phyloP scores from a whole-genome alignment of 495 filamentous ascomycete genomes.

The Xylaria flabelliformis region DNA sequence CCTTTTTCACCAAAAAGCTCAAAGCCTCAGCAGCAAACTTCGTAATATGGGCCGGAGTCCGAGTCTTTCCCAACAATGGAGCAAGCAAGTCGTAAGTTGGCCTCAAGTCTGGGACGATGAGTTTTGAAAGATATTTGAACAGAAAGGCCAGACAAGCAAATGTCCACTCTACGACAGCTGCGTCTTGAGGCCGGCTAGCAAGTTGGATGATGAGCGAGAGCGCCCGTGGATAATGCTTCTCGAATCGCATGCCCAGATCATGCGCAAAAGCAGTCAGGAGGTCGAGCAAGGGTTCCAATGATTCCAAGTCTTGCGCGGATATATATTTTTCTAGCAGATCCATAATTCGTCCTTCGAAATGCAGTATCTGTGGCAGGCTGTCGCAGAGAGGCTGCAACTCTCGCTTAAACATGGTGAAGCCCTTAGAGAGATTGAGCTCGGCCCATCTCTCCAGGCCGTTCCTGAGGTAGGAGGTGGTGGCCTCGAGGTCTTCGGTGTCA shows the following conservation, averaged over 20 bases:
- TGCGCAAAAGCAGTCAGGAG: conserved; percentile 89
- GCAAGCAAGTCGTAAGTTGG: conserved; percentile 83
- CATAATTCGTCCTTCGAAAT: conserved; percentile 86
- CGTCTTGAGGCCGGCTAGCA: conserved; percentile 55
- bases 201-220: conserved; percentile 69
- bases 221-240: conserved; percentile 78
- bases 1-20: conserved; percentile 91
- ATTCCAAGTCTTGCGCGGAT: conserved; percentile 71
- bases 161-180: conserved; percentile 93
- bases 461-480: conserved; percentile 78
- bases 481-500: conserved; percentile 73
- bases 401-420: conserved; percentile 74
- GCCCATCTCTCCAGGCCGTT: conserved; percentile 84
- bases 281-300: conserved; percentile 83
- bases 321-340: conserved; percentile 78
- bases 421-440: conserved; percentile 85
- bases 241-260: conserved; percentile 87
- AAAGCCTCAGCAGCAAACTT: conserved; percentile 94
- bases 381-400: conserved; percentile 80
- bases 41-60: conserved; percentile 81
- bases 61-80: conserved; percentile 82
- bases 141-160: conserved; percentile 94
- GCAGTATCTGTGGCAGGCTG: conserved; percentile 87
- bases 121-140: conserved; percentile 91
- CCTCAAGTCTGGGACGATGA: conserved; percentile 83